Evolutionary conservation across 306 rosid species (phyloP).

Genomic region (Prinsepia uniflora): DNA sequence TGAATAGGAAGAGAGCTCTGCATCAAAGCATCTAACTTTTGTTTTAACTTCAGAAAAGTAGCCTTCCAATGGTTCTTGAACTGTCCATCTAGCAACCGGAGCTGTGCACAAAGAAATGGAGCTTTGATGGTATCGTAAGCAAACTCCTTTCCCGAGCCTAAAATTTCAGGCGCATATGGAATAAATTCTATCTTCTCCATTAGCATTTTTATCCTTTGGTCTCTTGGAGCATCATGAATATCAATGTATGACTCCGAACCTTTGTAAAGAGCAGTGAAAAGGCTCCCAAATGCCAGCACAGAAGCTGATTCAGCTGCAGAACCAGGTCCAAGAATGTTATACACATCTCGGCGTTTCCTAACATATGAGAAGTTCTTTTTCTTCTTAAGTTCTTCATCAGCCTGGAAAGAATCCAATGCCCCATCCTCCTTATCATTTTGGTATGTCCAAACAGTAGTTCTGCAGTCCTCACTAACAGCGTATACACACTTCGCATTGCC

Average conservation of each 20-base stretch:
- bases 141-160: constrained; percentile 51
- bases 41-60: constrained; percentile 54
- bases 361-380: constrained; percentile 65
- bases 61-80: constrained; percentile 83
- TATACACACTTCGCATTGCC: constrained; percentile 57
- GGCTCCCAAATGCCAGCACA: constrained; percentile 85
- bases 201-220: constrained; percentile 47
- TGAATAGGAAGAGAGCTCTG: constrained; percentile 46
- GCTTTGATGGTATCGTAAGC: constrained; percentile 44
- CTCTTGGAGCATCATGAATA: constrained; percentile 54
- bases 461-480: constrained; percentile 69
- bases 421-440: constrained; percentile 54
- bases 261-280: constrained; percentile 74
- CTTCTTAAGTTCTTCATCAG: constrained; percentile 64
- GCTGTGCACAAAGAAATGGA: constrained; percentile 82
- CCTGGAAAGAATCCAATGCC: constrained; percentile 71
- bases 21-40: constrained; percentile 49
- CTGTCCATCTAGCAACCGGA: constrained; percentile 83
- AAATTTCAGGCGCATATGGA: constrained; percentile 68
- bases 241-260: constrained; percentile 62
- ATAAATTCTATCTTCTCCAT: constrained; percentile 50
- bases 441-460: constrained; percentile 87
- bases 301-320: constrained; percentile 63
- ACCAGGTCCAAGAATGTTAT: constrained; percentile 64
- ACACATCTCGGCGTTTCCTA: constrained; percentile 57